A percentile compares a stretch with the other conserved stretches of the same genome.
phyloP scores from a whole-genome alignment of 1,139 yeast genomes.

The Geotrichum phurueaensis region DNA sequence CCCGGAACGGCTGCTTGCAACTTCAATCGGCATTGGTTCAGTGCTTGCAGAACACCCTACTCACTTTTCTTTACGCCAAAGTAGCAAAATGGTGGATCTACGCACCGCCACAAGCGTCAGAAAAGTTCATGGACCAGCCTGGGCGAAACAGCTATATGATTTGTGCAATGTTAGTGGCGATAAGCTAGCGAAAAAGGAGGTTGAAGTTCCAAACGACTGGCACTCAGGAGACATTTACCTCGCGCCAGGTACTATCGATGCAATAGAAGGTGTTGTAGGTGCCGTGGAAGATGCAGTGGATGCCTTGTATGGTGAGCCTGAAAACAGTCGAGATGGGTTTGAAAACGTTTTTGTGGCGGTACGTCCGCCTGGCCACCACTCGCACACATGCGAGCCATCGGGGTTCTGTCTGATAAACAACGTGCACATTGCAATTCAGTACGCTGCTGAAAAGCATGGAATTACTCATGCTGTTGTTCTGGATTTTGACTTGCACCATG shows the following conservation, averaged over 20 bases:
- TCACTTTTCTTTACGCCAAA: constrained; percentile 48
- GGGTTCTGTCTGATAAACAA: constrained; percentile 85
- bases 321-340: constrained; percentile 35
- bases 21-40: constrained; percentile 71
- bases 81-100: constrained; percentile 45
- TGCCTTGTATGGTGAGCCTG: constrained; percentile 38
- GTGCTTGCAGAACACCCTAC: constrained; percentile 68
- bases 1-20: constrained; percentile 73
- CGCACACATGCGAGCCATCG: constrained; percentile 77
- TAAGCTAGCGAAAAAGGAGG: constrained; percentile 48
- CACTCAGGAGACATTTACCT: constrained; percentile 79
- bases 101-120: constrained; percentile 52
- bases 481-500: constrained; percentile 84
- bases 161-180: constrained; percentile 55
- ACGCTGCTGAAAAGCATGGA: constrained; percentile 58
- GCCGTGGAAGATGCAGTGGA: constrained; percentile 73
- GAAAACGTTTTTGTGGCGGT: constrained; percentile 63
- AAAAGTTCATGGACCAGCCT: constrained; percentile 66
- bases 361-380: constrained; percentile 87
- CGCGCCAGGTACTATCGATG: constrained; percentile 60
- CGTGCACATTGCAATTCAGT: constrained; percentile 76
- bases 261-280: constrained; percentile 75
- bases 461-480: constrained; percentile 78
- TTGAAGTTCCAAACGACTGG: constrained; percentile 81
- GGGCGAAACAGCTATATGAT: constrained; percentile 60